Conservation (phyloP, 2,329 filamentous ascomycete genomes). For the Fusarium redolens region DNA sequence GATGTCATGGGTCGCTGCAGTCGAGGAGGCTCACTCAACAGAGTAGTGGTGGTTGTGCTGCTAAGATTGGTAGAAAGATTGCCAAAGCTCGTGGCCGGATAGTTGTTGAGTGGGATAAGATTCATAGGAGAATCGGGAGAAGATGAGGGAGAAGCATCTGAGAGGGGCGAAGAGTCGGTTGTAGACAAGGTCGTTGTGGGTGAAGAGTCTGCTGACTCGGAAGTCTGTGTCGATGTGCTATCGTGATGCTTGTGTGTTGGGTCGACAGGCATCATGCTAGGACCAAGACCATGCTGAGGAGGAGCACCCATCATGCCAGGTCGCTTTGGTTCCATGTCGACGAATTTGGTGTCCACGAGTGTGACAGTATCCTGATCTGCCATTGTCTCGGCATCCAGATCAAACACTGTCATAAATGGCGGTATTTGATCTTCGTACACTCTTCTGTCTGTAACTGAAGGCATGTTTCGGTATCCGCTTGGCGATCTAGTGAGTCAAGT, state of each 20-base stretch:
- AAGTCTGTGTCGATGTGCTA: conserved; percentile 81
- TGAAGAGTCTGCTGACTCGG: conserved; percentile 91
- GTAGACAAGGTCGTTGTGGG: conserved; percentile 95
- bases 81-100: conserved; percentile 70
- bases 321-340: conserved; percentile 58
- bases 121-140: conserved; percentile 91
- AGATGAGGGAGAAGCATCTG: conserved; percentile 90
- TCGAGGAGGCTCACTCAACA: conserved; percentile 56
- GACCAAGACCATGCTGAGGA: conserved; percentile 52
- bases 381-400: conserved; percentile 68
- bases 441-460: conserved; percentile 69
- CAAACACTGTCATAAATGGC: conserved; percentile 81
- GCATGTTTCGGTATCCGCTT: conserved; percentile 59
- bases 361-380: conserved; percentile 65
- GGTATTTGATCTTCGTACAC: conserved; percentile 78
- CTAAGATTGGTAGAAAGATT: conserved; percentile 45
- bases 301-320: conserved; percentile 53
- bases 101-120: conserved; percentile 76
- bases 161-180: conserved; percentile 88
- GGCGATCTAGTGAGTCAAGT: not conserved
- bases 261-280: conserved; percentile 57
- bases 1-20: conserved; percentile 72
- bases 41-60: conserved; percentile 20
- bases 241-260: conserved; percentile 76
- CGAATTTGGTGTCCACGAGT: conserved; percentile 64